Evolutionary conservation across 148 eudicot species (phyloP).

Genomic region (Beta vulgaris): DNA sequence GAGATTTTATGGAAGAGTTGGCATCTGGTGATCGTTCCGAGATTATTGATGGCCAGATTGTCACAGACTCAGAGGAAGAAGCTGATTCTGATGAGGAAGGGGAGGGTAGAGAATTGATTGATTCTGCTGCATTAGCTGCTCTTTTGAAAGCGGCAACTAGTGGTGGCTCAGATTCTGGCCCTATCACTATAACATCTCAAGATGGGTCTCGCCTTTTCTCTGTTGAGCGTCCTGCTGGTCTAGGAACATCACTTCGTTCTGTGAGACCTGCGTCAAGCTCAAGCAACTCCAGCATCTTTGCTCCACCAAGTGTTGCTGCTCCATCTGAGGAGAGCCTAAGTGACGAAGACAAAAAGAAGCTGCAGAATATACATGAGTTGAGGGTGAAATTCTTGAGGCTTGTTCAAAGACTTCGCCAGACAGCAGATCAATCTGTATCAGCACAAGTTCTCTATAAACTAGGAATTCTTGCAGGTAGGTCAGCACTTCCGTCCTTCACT

Average conservation of each 20-base stretch:
- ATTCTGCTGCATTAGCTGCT: conserved; percentile 91
- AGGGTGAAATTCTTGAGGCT: conserved; percentile 92
- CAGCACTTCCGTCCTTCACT: conserved; percentile 53
- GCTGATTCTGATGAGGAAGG: conserved; percentile 79
- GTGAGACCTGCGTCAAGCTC: conserved; percentile 51
- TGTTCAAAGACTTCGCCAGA: conserved; percentile 68
- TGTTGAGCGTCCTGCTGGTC: conserved; percentile 93
- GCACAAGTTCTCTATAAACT: conserved; percentile 79
- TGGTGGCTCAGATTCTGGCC: conserved; percentile 57
- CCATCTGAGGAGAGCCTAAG: conserved; percentile 59
- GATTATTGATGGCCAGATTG: conserved; percentile 72
- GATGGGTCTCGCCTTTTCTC: conserved; percentile 92
- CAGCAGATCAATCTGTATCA: conserved; percentile 77
- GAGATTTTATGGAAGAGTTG: conserved; percentile 65
- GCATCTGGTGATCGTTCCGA: conserved; percentile 49
- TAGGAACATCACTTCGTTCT: conserved; percentile 70
- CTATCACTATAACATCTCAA: conserved; percentile 67
- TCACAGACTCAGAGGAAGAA: conserved; percentile 85
- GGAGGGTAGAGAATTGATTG: conserved; percentile 75
- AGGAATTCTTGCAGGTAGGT: conserved; percentile 76
- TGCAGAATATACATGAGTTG: conserved; percentile 62
- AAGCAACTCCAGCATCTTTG: conserved; percentile 46
- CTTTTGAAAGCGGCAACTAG: conserved; percentile 83
- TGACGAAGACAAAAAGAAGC: conserved; percentile 76
- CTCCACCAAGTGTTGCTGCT: conserved; percentile 35